phyloP scores from a whole-genome alignment of 768 basidiomycete genomes.

The Calocybe indica region DNA sequence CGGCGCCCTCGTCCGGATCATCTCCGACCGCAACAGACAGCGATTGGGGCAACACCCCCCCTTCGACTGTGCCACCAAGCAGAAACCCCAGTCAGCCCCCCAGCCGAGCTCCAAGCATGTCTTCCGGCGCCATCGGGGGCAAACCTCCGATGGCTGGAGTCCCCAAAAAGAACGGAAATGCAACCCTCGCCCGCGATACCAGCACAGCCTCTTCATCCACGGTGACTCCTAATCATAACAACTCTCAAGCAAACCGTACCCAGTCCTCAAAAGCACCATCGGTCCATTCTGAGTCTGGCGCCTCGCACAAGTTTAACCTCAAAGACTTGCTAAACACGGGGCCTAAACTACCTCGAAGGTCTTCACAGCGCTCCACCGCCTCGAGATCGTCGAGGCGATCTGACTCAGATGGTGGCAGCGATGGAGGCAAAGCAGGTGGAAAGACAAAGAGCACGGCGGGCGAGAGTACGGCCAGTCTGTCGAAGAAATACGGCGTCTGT shows the following conservation, averaged over 20 bases:
- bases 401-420: slow-evolving; percentile 50
- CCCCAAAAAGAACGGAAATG: slow-evolving; percentile 13
- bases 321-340: slow-evolving; percentile 70
- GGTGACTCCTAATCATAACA: slow-evolving; percentile 2
- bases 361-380: slow-evolving; percentile 63
- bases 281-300: slow-evolving; percentile 49
- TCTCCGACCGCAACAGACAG: slow-evolving; percentile 54
- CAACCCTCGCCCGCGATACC: slow-evolving; percentile 9
- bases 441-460: slow-evolving; percentile 34
- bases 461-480: slow-evolving; percentile 39
- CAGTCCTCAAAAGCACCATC: slow-evolving; percentile 31
- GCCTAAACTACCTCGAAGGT: slow-evolving; percentile 67
- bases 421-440: slow-evolving; percentile 13
- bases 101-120: slow-evolving; percentile 44
- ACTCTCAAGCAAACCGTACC: not conserved
- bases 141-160: slow-evolving; percentile 17
- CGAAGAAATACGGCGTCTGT: slow-evolving; percentile 95
- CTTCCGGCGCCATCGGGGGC: slow-evolving; percentile 33
- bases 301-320: slow-evolving; percentile 73
- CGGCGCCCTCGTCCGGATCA: slow-evolving; percentile 26
- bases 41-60: slow-evolving; percentile 50
- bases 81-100: slow-evolving; percentile 47
- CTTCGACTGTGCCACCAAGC: slow-evolving; percentile 51
- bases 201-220: slow-evolving; percentile 10
- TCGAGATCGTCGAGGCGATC: slow-evolving; percentile 56